These are phyloP conservation scores for Paramecium biaurelia DNA, from an alignment of 73 alveolate genomes.

Conservation along the genomic window DNA sequence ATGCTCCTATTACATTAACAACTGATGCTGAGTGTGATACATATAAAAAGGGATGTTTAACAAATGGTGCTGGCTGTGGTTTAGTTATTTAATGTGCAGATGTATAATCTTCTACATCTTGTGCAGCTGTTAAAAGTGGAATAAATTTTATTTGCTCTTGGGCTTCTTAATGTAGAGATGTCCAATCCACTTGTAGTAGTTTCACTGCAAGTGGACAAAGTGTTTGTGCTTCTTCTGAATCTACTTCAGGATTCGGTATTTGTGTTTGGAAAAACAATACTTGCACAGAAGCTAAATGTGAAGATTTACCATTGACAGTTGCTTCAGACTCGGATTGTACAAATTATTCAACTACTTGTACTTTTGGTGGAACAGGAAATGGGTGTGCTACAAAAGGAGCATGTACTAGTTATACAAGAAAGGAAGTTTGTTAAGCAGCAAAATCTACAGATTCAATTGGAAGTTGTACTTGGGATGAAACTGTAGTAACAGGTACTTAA, in stretches of 20 bases:
- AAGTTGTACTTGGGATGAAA: conserved; percentile 2
- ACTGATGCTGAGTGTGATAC: conserved; percentile 7
- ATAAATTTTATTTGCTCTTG: neutral
- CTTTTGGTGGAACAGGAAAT: conserved; percentile 4
- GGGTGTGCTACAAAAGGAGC: conserved; percentile 22
- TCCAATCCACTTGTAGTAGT: neutral
- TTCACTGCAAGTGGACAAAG: neutral
- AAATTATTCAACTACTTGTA: neutral
- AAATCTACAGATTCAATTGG: neutral
- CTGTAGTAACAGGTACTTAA: neutral
- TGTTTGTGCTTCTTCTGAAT: neutral
- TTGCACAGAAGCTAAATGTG: neutral
- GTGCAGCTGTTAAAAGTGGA: neutral
- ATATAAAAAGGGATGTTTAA: neutral
- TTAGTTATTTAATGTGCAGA: neutral
- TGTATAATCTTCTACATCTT: neutral
- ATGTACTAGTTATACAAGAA: neutral
- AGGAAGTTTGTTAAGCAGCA: neutral
- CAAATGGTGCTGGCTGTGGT: conserved; percentile 4
- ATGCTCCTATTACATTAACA: neutral
- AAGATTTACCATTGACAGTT: neutral
- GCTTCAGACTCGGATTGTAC: neutral
- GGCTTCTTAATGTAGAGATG: neutral
- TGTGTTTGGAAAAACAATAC: neutral
- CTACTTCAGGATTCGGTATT: neutral